Evolutionary conservation across 345 rosid genomes (phyloP), one percentile per base, ranked within the genome.

Genomic region (Chamaenerion angustifolium): DNA sequence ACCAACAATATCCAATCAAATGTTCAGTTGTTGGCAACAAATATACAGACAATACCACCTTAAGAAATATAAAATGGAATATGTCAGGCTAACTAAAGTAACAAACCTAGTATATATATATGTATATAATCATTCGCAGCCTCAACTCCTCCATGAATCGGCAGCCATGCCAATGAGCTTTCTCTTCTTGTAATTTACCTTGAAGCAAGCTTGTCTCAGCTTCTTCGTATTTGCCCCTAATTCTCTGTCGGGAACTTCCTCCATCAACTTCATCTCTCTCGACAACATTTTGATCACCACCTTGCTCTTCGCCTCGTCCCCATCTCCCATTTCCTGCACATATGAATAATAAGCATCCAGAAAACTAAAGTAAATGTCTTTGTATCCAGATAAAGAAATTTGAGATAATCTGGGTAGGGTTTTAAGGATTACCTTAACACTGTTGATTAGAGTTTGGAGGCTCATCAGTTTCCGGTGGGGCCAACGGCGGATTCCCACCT

Each of bases 381-480:
- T n/a, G n/a, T n/a, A n/a, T n/a, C n/a, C n/a, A n/a, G n/a, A n/a
- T n/a, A n/a, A n/a, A n/a, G n/a, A n/a, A n/a, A n/a, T n/a, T n/a
- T n/a, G n/a, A n/a, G n/a, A n/a, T n/a, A n/a, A n/a, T n/a, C n/a
- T n/a, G n/a, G n/a, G n/a, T n/a, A n/a, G n/a, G n/a, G n/a, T n/a
- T n/a, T n/a, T n/a, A n/a, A n/a, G n/a, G 40, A 10, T 43, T 54
- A 81, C 95, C 90, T 75, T 70, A 42, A 80, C 86, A 57, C 76
- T 87, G n/a, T 60, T 27, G 1, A 78, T 83, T 13, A 86, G 86
- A 13, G 76, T 62, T n/a, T 71, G 68, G 40, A 87, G 70, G 69
- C 89, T 80, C 74, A 71, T 80, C 56, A 86, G 78, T 64, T 82
- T 82, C 67, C 83, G 49, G 16, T 79, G 89, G 25, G 95, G 95